phyloP scores from a whole-genome alignment of 2,329 filamentous ascomycete genomes.

The Fusarium sp. region DNA sequence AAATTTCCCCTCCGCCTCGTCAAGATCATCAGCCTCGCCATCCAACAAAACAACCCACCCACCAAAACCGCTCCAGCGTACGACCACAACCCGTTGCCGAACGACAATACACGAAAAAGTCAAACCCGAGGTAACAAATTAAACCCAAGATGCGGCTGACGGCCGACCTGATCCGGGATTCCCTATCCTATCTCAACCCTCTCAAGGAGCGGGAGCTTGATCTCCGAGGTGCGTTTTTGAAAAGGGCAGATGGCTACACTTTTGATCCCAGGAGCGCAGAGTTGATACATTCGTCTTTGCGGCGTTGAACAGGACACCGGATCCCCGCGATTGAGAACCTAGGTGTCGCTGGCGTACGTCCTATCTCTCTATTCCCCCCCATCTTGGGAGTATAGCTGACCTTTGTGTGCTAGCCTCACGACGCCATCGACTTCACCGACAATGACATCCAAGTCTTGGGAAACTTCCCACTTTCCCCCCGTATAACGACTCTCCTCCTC shows the following conservation, averaged over 20 bases:
- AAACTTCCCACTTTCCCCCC: slow-evolving; percentile 93
- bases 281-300: slow-evolving; percentile 78
- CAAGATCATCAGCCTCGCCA: slow-evolving; percentile 48
- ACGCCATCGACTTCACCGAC: slow-evolving; percentile 98
- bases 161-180: slow-evolving; percentile 91
- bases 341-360: slow-evolving; percentile 87
- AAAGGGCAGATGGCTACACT: slow-evolving; percentile 98
- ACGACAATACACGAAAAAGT: slow-evolving; percentile 4
- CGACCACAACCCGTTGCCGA: background rate
- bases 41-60: slow-evolving; percentile 27
- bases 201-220: slow-evolving; percentile 99
- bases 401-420: slow-evolving; percentile 76
- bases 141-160: slow-evolving; percentile 85
- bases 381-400: too few relatives aligned
- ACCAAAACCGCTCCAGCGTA: slow-evolving; percentile 3
- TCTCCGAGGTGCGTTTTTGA: slow-evolving; percentile 94
- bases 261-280: slow-evolving; percentile 68
- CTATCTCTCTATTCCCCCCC: too few relatives aligned
- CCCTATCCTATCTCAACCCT: slow-evolving; percentile 98
- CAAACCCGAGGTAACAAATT: slow-evolving; percentile 42
- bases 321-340: slow-evolving; percentile 98
- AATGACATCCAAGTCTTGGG: slow-evolving; percentile 92
- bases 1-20: slow-evolving; percentile 51
- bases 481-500: slow-evolving; percentile 87
- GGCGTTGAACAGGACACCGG: slow-evolving; percentile 85